These are phyloP conservation scores for Fistulina hepatica DNA, from an alignment of 1,284 basidiomycete genomes.

Conservation along the genomic window DNA sequence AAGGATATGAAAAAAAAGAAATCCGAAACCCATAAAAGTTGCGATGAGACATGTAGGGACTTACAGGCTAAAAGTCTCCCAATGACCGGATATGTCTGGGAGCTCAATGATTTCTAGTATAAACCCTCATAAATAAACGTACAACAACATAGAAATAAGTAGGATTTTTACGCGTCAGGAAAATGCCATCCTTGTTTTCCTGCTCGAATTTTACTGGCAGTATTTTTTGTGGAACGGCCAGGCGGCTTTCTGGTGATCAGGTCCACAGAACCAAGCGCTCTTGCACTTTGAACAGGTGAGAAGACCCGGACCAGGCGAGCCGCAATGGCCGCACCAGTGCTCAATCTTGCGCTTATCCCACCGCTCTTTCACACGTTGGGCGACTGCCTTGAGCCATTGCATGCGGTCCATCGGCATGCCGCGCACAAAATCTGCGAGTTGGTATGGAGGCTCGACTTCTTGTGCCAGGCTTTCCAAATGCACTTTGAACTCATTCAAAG, in stretches of 20 bases:
- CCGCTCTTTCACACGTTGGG: slow-evolving; percentile 18
- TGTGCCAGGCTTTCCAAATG: slow-evolving; percentile 16
- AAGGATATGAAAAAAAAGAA: too few relatives aligned
- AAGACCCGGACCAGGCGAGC: slow-evolving; percentile 15
- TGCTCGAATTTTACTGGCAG: too few relatives aligned
- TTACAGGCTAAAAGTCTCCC: too few relatives aligned
- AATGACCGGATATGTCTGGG: too few relatives aligned
- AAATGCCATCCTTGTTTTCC: too few relatives aligned
- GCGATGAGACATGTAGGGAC: too few relatives aligned
- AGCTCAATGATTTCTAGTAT: too few relatives aligned
- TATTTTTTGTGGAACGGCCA: slow-evolving; percentile 24
- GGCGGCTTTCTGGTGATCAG: slow-evolving; percentile 19
- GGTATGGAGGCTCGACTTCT: slow-evolving; percentile 12
- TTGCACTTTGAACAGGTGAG: slow-evolving; percentile 19
- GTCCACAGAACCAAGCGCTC: slow-evolving; percentile 18
- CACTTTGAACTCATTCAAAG: slow-evolving; percentile 14
- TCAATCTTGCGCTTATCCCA: slow-evolving; percentile 19
- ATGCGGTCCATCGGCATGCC: background rate
- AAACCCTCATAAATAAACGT: too few relatives aligned
- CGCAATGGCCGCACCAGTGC: slow-evolving; percentile 25
- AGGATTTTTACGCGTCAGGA: too few relatives aligned
- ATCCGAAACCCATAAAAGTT: too few relatives aligned
- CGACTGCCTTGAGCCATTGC: slow-evolving; percentile 14
- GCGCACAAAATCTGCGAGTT: too few relatives aligned
- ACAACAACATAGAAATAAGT: too few relatives aligned